Evolutionary conservation across 768 basidiomycete genomes (phyloP).

Genomic region (Lyophyllum shimeji): DNA sequence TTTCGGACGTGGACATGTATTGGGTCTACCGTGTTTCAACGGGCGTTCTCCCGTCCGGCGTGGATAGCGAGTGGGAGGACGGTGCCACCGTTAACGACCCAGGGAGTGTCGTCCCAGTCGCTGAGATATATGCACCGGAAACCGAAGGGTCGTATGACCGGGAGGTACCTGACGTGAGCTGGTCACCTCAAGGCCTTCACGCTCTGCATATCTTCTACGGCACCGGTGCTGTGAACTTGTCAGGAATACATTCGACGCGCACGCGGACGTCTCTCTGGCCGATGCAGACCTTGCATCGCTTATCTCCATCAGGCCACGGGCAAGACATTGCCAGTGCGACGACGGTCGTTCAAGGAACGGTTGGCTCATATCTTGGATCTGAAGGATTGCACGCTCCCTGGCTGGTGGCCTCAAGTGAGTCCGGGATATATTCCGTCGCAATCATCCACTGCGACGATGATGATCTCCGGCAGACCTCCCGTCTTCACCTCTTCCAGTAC

Average conservation of each 20-base stretch:
- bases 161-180: background rate
- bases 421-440: constrained; percentile 6
- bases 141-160: background rate
- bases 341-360: background rate
- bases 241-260: too few species aligned
- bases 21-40: background rate
- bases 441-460: background rate
- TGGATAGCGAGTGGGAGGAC: background rate
- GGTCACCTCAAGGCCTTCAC: background rate
- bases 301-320: background rate
- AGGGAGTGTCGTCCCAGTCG: background rate
- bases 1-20: too few species aligned
- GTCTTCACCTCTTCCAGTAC: constrained; percentile 5
- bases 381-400: background rate
- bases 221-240: background rate
- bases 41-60: background rate
- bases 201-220: background rate
- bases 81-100: background rate
- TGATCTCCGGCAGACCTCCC: too few species aligned
- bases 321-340: background rate
- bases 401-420: constrained; percentile 3
- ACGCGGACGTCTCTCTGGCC: background rate
- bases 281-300: background rate
- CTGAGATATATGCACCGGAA: background rate
- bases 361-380: background rate